Conservation (phyloP, 164 flowering plant genomes). For the Protea cynaroides region DNA sequence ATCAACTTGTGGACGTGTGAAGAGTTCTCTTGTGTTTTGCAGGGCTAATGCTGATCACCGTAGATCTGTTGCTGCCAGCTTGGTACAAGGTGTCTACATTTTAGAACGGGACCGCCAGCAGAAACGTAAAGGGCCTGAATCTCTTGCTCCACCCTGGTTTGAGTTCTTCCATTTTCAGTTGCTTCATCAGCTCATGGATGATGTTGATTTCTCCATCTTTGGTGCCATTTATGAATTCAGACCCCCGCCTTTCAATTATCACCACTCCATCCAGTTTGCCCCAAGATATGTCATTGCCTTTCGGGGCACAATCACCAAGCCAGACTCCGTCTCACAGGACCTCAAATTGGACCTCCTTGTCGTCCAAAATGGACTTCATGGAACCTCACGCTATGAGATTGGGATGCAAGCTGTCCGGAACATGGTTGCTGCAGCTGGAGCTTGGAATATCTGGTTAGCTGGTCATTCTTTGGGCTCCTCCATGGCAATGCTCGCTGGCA, state of each 20-base stretch:
- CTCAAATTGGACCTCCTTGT: conserved; percentile 50
- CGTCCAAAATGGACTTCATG: conserved; percentile 55
- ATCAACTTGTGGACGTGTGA: neutral
- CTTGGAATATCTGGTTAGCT: conserved; percentile 57
- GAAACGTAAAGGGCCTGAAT: conserved; percentile 44
- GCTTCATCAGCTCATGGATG: conserved; percentile 46
- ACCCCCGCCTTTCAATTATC: conserved; percentile 15
- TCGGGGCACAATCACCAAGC: conserved; percentile 70
- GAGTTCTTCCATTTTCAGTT: conserved; percentile 56
- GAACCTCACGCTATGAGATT: conserved; percentile 53
- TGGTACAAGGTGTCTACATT: conserved; percentile 79
- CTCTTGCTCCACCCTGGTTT: conserved; percentile 97
- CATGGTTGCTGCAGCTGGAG: conserved; percentile 45
- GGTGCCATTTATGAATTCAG: conserved; percentile 67
- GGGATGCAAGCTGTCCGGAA: conserved; percentile 66
- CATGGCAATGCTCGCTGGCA: conserved; percentile 80
- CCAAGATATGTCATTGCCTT: conserved; percentile 73
- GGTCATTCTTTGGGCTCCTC: conserved; percentile 96
- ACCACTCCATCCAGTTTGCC: conserved; percentile 13
- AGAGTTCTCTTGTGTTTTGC: conserved; percentile 11
- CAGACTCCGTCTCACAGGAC: conserved; percentile 57
- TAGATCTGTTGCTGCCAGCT: conserved; percentile 72
- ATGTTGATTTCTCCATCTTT: conserved; percentile 59
- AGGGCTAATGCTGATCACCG: conserved; percentile 64
- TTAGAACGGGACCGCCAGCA: conserved; percentile 76